Base-by-base conservation (phyloP, 1,139 yeast species). In the Blastobotrys aristatus region DNA sequence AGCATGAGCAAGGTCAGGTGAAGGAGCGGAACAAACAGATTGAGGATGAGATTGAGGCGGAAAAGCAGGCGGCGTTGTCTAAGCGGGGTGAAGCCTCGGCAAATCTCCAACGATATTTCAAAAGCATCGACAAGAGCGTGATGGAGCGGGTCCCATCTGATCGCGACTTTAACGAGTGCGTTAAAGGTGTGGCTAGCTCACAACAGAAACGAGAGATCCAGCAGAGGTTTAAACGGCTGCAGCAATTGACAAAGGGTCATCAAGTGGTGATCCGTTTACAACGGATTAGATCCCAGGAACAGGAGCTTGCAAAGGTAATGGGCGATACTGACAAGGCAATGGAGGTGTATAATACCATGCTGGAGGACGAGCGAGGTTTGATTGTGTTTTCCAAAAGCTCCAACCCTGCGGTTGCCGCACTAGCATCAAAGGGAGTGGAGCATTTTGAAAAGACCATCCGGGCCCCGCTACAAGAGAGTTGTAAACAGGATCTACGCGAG, bases 1-100 rank as follows among this genome's bases (percentile, higher is more conserved):
- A 60, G 26, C 38, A 43, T 13, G 59, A 57, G 41, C 48, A 55
- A 14, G 44, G 40, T 6, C 14, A 45, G 10, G 40, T 58, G n/a
- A 49, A 51, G 37, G 22, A 29, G 2, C 33, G 42, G 27, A 51
- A 52, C 18, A 49, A 40, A 22, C 43, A 40, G 21, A 31, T 55
- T 20, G 30, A 14, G n/a, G 38, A 40, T 2, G 18, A 26, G 30
- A 36, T 53, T 13, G 50, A 43, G 27, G 26, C 27, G 16, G 53
- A 48, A 40, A 41, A 45, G 16, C 24, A 35, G 35, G 43, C 33
- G 30, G 39, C 44, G 24, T 40, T 37, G n/a, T 31, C 26, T 16
- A 26, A 21, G 21, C 46, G 50, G 16, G 41, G 31, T 13, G 48
- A 49, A 21, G 37, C 53, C 8, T 44, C 53, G 14, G n/a, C 32